These are phyloP conservation scores for Phytophthora cajani DNA, from an alignment of 352 stramenopile species.

Conservation along the genomic window DNA sequence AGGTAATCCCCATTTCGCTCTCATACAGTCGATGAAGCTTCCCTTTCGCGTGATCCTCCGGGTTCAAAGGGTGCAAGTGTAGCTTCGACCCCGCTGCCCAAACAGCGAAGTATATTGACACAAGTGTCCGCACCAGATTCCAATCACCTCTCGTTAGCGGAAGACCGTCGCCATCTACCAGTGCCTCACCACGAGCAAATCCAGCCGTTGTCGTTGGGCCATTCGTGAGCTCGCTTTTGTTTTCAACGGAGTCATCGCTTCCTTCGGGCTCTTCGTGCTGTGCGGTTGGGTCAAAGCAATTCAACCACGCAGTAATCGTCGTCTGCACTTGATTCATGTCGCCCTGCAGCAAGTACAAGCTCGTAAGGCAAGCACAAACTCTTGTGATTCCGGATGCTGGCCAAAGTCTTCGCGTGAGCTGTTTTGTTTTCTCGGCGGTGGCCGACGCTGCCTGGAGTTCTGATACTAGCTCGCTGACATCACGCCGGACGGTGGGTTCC, in stretches of 20 bases:
- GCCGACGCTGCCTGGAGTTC: conserved; percentile 68
- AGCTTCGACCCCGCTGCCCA: conserved; percentile 60
- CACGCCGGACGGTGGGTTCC: conserved; percentile 61
- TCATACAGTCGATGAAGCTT: conserved; percentile 54
- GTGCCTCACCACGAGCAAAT: conserved; percentile 71
- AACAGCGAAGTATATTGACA: conserved; percentile 83
- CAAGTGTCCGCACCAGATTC: conserved; percentile 80
- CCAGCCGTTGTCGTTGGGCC: conserved; percentile 22
- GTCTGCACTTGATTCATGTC: conserved; percentile 59
- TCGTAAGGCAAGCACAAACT: conserved; percentile 77
- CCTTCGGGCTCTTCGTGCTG: conserved; percentile 52
- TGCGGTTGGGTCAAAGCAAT: conserved; percentile 79
- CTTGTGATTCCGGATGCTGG: conserved; percentile 82
- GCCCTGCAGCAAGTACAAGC: conserved; percentile 77
- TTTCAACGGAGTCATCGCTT: conserved; percentile 35
- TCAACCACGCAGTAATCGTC: conserved; percentile 70
- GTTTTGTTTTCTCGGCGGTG: conserved; percentile 70
- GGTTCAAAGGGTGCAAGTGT: conserved; percentile 53
- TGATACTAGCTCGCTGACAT: conserved; percentile 68
- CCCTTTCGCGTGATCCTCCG: conserved; percentile 17
- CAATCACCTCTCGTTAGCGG: conserved; percentile 84
- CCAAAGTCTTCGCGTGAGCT: conserved; percentile 71
- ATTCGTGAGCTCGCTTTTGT: conserved; percentile 36
- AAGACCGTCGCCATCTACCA: conserved; percentile 80
- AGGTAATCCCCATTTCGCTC: conserved; percentile 68